Percentiles rank a stretch among this genome's conserved stretches.
These are phyloP conservation scores for Globisporangium nagaii DNA, from an alignment of 352 stramenopile species.

Conservation along the genomic window DNA sequence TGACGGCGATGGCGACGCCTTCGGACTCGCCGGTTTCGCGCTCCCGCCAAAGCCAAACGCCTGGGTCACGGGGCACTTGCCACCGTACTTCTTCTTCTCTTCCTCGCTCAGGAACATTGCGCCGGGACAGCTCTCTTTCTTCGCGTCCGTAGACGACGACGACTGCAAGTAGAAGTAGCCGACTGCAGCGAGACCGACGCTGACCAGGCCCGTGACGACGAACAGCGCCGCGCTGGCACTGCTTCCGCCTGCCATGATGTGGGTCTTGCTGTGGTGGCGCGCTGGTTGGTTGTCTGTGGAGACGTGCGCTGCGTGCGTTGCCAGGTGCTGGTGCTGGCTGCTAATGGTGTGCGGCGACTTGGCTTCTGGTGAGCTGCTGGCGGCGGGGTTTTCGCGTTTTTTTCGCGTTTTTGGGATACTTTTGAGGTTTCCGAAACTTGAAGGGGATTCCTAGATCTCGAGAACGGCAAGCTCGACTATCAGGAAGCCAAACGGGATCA, in stretches of 20 bases:
- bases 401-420: no score
- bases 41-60: slow-evolving; percentile 15
- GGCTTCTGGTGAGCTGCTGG: no score
- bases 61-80: slow-evolving; percentile 35
- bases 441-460: no score
- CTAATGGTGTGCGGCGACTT: no score
- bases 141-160: slow-evolving; percentile 7
- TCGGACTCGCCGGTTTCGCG: slow-evolving; percentile 3
- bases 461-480: no score
- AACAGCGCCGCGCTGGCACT: slow-evolving; percentile 38
- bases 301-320: not conserved
- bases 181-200: slow-evolving; percentile 45
- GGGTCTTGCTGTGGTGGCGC: slow-evolving; percentile 12
- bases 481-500: no score
- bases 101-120: slow-evolving; percentile 21
- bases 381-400: no score
- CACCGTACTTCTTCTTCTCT: slow-evolving; percentile 29
- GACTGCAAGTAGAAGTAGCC: slow-evolving; percentile 57
- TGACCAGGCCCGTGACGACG: slow-evolving; percentile 54
- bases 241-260: slow-evolving; percentile 21
- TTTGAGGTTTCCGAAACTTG: no score
- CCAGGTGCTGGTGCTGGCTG: not conserved
- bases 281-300: not conserved
- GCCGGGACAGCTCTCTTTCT: slow-evolving; percentile 20
- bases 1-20: slow-evolving; percentile 1